phyloP scores from a whole-genome alignment of 495 filamentous ascomycete species.

The Xylaria flabelliformis region DNA sequence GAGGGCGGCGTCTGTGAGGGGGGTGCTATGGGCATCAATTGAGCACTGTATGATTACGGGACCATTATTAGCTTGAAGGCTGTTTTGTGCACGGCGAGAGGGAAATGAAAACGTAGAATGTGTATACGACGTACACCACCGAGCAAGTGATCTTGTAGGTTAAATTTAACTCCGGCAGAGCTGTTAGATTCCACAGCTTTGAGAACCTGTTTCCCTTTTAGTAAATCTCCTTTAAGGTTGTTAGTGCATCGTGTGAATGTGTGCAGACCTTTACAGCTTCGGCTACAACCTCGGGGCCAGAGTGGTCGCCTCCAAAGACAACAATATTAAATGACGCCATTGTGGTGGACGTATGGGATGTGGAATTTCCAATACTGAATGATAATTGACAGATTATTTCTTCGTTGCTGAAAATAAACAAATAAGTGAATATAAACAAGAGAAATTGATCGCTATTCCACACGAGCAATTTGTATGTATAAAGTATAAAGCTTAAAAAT shows the following conservation, averaged over 20 bases:
- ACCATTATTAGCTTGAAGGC: constrained; percentile 15
- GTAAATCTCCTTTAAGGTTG: background rate
- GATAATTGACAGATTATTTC: background rate
- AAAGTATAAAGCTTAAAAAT: background rate
- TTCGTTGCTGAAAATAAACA: background rate
- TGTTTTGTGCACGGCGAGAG: background rate
- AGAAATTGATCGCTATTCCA: background rate
- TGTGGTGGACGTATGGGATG: constrained; percentile 7
- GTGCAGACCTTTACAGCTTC: constrained; percentile 83
- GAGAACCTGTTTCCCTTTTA: constrained; percentile 63
- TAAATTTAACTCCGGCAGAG: constrained; percentile 74
- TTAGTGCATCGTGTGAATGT: background rate
- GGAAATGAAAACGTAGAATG: background rate
- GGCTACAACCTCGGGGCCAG: constrained; percentile 82
- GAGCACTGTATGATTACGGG: constrained; percentile 65
- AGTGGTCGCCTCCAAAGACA: constrained; percentile 89
- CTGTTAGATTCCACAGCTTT: constrained; percentile 73
- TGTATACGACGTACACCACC: constrained; percentile 76
- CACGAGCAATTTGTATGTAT: background rate
- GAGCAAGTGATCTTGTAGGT: constrained; percentile 89
- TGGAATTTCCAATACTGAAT: background rate
- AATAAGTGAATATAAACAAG: background rate
- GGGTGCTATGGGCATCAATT: constrained; percentile 79
- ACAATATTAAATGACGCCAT: constrained; percentile 65
- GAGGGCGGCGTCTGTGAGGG: constrained; percentile 86